Evolutionary conservation across 495 filamentous ascomycete genomes (phyloP).

Genomic region (Sordaria brevicollis): DNA sequence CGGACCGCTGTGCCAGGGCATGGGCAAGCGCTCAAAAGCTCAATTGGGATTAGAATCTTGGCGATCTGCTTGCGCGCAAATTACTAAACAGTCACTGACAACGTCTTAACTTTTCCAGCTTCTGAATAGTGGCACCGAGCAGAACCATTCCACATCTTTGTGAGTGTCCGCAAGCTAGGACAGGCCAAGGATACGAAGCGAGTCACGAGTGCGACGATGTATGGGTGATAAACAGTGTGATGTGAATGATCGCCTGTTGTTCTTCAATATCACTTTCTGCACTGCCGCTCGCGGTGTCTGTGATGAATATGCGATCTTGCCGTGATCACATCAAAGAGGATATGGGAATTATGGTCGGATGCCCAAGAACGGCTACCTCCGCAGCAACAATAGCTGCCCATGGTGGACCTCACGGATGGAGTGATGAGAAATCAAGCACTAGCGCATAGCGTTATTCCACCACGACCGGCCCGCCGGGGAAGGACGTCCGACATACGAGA

Average conservation of each 20-base stretch:
- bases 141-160: background rate
- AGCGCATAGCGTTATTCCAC: background rate
- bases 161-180: background rate
- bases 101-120: background rate
- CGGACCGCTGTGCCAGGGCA: background rate
- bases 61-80: background rate
- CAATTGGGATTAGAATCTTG: background rate
- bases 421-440: background rate
- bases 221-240: background rate
- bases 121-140: background rate
- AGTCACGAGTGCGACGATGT: background rate
- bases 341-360: background rate
- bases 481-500: background rate
- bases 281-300: background rate
- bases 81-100: background rate
- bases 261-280: background rate
- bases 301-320: background rate
- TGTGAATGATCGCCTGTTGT: background rate
- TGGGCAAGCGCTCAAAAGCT: background rate
- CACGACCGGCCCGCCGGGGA: background rate
- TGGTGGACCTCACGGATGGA: background rate
- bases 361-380: background rate
- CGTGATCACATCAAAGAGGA: background rate
- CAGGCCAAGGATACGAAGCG: background rate
- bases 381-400: background rate